These are phyloP conservation scores for Phtheirospermum japonicum DNA, from an alignment of 257 asterid genomes.

Conservation along the genomic window DNA sequence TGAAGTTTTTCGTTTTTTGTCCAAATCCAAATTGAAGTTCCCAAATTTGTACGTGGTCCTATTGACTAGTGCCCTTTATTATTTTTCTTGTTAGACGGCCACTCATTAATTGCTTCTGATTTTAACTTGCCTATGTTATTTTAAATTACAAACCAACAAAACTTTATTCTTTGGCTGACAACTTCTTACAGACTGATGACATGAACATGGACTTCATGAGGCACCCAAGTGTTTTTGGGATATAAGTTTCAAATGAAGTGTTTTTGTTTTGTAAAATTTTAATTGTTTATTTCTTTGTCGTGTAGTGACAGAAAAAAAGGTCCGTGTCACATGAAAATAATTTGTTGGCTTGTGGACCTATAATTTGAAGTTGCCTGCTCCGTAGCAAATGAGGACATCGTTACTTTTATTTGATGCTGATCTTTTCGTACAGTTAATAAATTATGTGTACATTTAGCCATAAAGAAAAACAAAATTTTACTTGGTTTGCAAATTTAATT, in stretches of 20 bases:
- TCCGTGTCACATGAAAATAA: too few relatives aligned
- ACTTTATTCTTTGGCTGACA: slow-evolving; percentile 32
- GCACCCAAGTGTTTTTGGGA: slow-evolving; percentile 5
- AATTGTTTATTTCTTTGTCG: neutral
- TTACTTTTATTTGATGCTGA: too few relatives aligned
- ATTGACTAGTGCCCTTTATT: too few relatives aligned
- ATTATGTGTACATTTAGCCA: too few relatives aligned
- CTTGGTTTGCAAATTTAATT: too few relatives aligned
- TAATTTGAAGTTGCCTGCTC: neutral
- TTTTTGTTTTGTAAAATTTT: too few relatives aligned
- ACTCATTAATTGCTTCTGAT: slow-evolving; percentile 7
- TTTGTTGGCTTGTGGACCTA: too few relatives aligned
- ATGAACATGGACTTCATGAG: slow-evolving; percentile 9
- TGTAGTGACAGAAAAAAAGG: neutral
- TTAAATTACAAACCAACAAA: slow-evolving; percentile 32
- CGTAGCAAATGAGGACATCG: neutral
- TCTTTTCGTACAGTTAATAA: too few relatives aligned
- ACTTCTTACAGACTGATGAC: slow-evolving; percentile 20
- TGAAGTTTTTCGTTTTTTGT: neutral
- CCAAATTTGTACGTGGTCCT: slow-evolving; percentile 34
- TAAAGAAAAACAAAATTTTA: too few relatives aligned
- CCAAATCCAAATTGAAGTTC: slow-evolving; percentile 19
- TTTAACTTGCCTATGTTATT: slow-evolving; percentile 29
- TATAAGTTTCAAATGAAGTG: neutral
- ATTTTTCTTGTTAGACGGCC: too few relatives aligned